Evolutionary conservation across 192 early-diverging fungal species (phyloP), one percentile per base, ranked within the genome.

Genomic region (Ambispora gerdemannii): DNA sequence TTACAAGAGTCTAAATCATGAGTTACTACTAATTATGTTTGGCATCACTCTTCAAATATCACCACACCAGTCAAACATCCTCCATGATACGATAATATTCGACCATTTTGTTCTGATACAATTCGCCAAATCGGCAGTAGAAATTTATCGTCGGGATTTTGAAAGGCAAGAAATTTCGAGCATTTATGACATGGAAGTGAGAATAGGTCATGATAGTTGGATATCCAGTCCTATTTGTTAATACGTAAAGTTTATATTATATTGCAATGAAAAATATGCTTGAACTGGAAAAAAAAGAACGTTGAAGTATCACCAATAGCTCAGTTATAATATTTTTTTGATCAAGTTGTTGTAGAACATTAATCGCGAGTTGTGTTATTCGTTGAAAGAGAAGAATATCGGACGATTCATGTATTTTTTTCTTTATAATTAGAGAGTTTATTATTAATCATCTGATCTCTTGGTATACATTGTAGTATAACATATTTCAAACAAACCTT

Each of bases 181-280:
- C 55, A 58, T 4, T 20, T 58, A 58, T 58, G 28, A 58, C 55
- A 58, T 1, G 55, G 13, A 20, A 20, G 11, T 13, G 55, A 58
- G 24, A 58, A 58, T 1, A 58, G 13, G 24, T 58, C 55, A 58
- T 58, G 55, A 4, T 58, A 58, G 24, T 30, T 58, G 19, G 55
- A 58, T 28, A 58, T 58, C 55, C 55, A 58, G 28, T 58, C 28
- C 55, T 58, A 13, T 22, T 28, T 58, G 28, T 4, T 20, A 58
- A 58, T 24, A 4, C 13, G 4, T 28, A 20, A 58, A 13, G 24
- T 4, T 50, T n/a, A n/a, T n/a, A n/a, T n/a, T n/a, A n/a, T n/a
- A n/a, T n/a, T n/a, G n/a, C n/a, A n/a, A n/a, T n/a, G n/a, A n/a
- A n/a, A n/a, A n/a, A n/a, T n/a, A n/a, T n/a, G n/a, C n/a, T n/a